Percentiles rank a stretch among this genome's conserved stretches.
phyloP scores from a whole-genome alignment of 2,329 filamentous ascomycete species.

The Exophiala aquamarina region DNA sequence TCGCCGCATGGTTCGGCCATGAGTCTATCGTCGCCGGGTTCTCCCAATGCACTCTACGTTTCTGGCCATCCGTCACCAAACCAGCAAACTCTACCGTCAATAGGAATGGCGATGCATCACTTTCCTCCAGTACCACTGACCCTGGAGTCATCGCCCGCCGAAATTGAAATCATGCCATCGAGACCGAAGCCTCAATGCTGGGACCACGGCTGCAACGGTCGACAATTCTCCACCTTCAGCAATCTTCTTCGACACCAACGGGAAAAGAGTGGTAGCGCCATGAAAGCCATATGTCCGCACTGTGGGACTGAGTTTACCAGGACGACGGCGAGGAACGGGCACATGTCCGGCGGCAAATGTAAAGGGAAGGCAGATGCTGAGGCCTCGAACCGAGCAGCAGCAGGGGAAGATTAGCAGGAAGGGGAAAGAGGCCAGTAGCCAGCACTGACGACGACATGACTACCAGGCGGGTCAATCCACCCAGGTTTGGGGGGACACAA shows the following conservation, averaged over 20 bases:
- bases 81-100: slow-evolving; percentile 17
- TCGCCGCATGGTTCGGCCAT: slow-evolving; percentile 16
- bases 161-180: slow-evolving; percentile 34
- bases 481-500: too few species aligned
- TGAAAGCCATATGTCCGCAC: slow-evolving; percentile 85
- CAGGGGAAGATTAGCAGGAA: too few species aligned
- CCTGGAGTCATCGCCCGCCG: slow-evolving; percentile 23
- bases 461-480: slow-evolving; percentile 1
- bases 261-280: slow-evolving; percentile 87
- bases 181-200: slow-evolving; percentile 94
- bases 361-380: slow-evolving; percentile 54
- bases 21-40: slow-evolving; percentile 16
- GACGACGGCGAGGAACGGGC: slow-evolving; percentile 84
- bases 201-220: slow-evolving; percentile 95
- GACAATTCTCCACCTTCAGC: slow-evolving; percentile 95
- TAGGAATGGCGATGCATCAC: slow-evolving; percentile 16
- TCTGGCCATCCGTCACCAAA: slow-evolving; percentile 8
- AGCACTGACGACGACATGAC: slow-evolving; percentile 14
- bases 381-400: slow-evolving; percentile 6
- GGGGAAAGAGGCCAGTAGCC: neutral
- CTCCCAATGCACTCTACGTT: slow-evolving; percentile 14
- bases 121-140: slow-evolving; percentile 20
- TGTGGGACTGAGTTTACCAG: slow-evolving; percentile 93
- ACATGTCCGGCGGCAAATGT: slow-evolving; percentile 85
- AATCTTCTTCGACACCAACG: slow-evolving; percentile 89